Evolutionary conservation across 352 stramenopile genomes (phyloP).

Genomic region (Globisporangium parvum): DNA sequence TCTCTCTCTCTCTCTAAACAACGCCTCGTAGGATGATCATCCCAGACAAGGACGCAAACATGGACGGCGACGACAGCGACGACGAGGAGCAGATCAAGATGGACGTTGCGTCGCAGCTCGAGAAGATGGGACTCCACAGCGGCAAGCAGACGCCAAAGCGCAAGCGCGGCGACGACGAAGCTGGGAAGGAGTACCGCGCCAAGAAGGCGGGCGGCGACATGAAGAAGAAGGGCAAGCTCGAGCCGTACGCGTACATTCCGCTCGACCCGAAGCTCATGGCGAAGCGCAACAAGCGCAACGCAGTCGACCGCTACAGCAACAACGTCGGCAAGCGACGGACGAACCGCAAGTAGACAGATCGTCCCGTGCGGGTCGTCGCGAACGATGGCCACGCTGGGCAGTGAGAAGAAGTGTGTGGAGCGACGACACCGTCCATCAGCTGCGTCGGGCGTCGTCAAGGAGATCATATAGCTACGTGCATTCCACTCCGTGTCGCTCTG

Average conservation of each 20-base stretch:
- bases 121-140: constrained; percentile 76
- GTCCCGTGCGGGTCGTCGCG: too few relatives aligned
- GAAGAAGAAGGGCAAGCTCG: constrained; percentile 96
- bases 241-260: constrained; percentile 97
- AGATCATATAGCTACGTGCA: constrained; percentile 12
- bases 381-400: neutral
- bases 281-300: constrained; percentile 82
- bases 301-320: constrained; percentile 68
- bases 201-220: constrained; percentile 96
- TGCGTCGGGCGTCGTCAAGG: too few relatives aligned
- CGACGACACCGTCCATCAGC: too few relatives aligned
- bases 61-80: constrained; percentile 48
- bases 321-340: constrained; percentile 78
- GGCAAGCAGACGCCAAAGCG: constrained; percentile 29
- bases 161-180: constrained; percentile 63
- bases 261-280: constrained; percentile 94
- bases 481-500: too few relatives aligned
- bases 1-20: constrained; percentile 5
- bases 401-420: neutral
- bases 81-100: constrained; percentile 81
- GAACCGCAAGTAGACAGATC: constrained; percentile 26
- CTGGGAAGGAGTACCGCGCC: constrained; percentile 89
- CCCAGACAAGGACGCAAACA: constrained; percentile 48
- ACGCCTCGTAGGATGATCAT: constrained; percentile 56
- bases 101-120: constrained; percentile 71